These are phyloP conservation scores for Aureobasidium pullulans DNA, from an alignment of 2,329 filamentous ascomycete species.

Conservation along the genomic window DNA sequence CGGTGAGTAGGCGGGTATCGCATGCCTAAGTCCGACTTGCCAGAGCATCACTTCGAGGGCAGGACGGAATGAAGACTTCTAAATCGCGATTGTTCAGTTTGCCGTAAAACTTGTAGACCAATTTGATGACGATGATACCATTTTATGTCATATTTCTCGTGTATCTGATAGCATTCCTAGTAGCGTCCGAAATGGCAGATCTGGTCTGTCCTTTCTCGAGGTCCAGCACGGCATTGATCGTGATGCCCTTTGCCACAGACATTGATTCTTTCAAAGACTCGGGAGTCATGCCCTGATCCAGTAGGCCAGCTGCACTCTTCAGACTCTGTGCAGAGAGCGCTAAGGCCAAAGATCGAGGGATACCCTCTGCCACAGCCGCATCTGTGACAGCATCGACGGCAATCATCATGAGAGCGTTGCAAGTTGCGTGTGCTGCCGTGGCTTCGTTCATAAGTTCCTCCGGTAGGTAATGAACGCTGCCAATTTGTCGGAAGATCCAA, in stretches of 20 bases:
- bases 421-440: constrained; percentile 21
- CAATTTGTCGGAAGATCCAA: constrained; percentile 17
- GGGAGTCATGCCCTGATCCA: constrained; percentile 20
- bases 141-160: constrained; percentile 16
- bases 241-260: constrained; percentile 22
- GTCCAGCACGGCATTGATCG: constrained; percentile 20
- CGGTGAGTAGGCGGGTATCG: neutral
- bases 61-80: neutral
- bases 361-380: constrained; percentile 21
- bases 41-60: neutral
- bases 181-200: constrained; percentile 15
- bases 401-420: constrained; percentile 22
- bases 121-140: too few species aligned
- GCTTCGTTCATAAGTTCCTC: constrained; percentile 21
- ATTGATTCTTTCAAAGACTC: constrained; percentile 23
- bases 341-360: constrained; percentile 19
- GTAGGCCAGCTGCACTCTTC: constrained; percentile 18
- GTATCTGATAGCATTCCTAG: constrained; percentile 16
- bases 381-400: constrained; percentile 22
- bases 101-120: too few species aligned
- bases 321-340: constrained; percentile 19
- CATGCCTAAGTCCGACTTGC: neutral
- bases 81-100: too few species aligned
- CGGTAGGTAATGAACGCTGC: constrained; percentile 17
- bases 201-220: constrained; percentile 16